A percentile compares a stretch with the other conserved stretches of the same genome.
These are phyloP conservation scores for Diospyros kaki DNA, from an alignment of 148 eudicot genomes.

Conservation along the genomic window DNA sequence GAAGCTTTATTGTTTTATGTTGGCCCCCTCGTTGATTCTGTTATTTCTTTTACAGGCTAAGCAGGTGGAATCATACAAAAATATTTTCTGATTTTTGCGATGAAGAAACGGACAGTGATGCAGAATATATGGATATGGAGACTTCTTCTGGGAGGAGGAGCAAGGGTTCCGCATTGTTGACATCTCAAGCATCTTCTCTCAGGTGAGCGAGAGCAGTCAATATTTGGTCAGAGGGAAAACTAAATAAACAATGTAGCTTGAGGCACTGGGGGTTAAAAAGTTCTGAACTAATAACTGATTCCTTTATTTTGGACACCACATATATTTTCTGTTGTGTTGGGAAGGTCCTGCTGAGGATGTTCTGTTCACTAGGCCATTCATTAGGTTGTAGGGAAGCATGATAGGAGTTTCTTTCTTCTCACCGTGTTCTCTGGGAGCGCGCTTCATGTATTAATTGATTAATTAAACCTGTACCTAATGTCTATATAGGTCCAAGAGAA, in stretches of 20 bases:
- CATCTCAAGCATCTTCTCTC: conserved; percentile 53
- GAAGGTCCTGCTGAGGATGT: neutral
- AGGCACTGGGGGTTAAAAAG: neutral
- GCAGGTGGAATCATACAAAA: conserved; percentile 91
- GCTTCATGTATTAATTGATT: neutral
- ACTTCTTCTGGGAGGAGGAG: conserved; percentile 47
- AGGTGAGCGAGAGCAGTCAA: conserved; percentile 33
- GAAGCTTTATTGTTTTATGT: neutral
- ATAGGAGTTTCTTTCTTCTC: neutral
- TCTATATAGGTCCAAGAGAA: conserved; percentile 49
- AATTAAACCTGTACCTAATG: neutral
- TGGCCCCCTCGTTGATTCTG: neutral
- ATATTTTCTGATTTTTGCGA: conserved; percentile 80
- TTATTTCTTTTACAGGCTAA: conserved; percentile 46
- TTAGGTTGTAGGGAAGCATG: neutral
- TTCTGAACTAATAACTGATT: neutral
- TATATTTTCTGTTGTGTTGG: neutral
- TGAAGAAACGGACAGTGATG: conserved; percentile 46
- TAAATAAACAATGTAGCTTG: neutral
- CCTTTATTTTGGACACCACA: neutral
- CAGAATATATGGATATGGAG: conserved; percentile 46
- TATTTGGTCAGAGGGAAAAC: neutral
- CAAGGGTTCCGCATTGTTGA: conserved; percentile 38
- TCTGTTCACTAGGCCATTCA: neutral
- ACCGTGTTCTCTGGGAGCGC: neutral